phyloP scores from a whole-genome alignment of 140 eudicot genomes.

The Flaveria floridana region DNA sequence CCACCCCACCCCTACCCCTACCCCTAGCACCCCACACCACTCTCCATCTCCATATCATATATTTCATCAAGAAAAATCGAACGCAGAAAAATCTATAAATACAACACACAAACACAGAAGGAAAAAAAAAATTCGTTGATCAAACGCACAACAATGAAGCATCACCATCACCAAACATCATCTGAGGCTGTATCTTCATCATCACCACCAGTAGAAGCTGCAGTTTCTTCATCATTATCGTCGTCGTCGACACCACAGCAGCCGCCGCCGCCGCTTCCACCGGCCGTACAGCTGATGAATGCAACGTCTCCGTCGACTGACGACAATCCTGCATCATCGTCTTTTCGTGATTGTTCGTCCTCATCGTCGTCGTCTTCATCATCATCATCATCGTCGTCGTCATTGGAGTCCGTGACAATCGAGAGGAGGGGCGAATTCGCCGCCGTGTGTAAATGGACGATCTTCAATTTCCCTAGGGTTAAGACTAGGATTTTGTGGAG shows the following conservation, averaged over 20 bases:
- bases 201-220: constrained; percentile 27
- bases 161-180: constrained; percentile 35
- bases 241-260: constrained; percentile 24
- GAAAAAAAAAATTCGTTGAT: not conserved
- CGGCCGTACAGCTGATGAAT: constrained; percentile 40
- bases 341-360: constrained; percentile 35
- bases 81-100: constrained; percentile 38
- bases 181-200: constrained; percentile 34
- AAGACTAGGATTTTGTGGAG: constrained; percentile 93
- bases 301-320: constrained; percentile 42
- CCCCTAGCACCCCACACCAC: constrained; percentile 32
- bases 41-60: constrained; percentile 3
- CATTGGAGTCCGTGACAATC: constrained; percentile 64
- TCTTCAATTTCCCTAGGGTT: constrained; percentile 63
- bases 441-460: constrained; percentile 82
- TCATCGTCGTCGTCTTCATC: constrained; percentile 11
- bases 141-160: constrained; percentile 30
- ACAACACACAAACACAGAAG: constrained; percentile 30
- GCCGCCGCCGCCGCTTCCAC: constrained; percentile 30
- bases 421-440: constrained; percentile 74
- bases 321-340: constrained; percentile 37
- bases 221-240: constrained; percentile 25
- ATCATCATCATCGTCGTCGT: not conserved
- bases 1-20: constrained; percentile 1
- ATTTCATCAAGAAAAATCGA: constrained; percentile 26